These are phyloP conservation scores for Pleurotus tuoliensis DNA, from an alignment of 768 basidiomycete species.

Conservation along the genomic window DNA sequence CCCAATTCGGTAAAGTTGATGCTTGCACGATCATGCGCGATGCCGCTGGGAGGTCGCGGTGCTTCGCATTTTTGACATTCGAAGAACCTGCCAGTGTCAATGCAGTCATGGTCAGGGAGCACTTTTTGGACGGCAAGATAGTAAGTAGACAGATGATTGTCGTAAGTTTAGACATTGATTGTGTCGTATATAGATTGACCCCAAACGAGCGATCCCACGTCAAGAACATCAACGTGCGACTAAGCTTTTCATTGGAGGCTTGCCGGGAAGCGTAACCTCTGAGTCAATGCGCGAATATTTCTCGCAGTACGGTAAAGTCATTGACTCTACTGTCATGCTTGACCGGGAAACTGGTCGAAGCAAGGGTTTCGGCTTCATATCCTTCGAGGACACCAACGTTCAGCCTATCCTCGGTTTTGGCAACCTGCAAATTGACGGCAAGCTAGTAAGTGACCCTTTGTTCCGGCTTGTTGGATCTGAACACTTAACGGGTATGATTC, in stretches of 20 bases:
- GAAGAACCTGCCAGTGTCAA: slow-evolving; percentile 91
- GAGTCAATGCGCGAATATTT: slow-evolving; percentile 94
- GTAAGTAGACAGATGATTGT: slow-evolving; percentile 46
- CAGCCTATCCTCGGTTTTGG: slow-evolving; percentile 86
- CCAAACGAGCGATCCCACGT: slow-evolving; percentile 97
- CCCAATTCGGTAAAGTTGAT: slow-evolving; percentile 95
- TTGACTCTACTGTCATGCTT: slow-evolving; percentile 98
- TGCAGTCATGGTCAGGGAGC: slow-evolving; percentile 92
- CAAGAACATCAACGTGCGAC: slow-evolving; percentile 92
- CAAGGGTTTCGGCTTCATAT: slow-evolving; percentile 98
- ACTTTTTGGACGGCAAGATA: slow-evolving; percentile 94
- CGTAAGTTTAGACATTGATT: neutral
- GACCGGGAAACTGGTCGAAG: slow-evolving; percentile 93
- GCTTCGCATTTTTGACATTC: slow-evolving; percentile 98
- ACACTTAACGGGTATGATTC: neutral
- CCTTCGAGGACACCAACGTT: slow-evolving; percentile 89
- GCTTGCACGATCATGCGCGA: slow-evolving; percentile 99
- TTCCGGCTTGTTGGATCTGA: neutral
- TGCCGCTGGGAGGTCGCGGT: slow-evolving; percentile 87
- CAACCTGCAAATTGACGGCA: slow-evolving; percentile 91
- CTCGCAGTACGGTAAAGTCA: slow-evolving; percentile 90
- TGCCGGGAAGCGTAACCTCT: slow-evolving; percentile 88
- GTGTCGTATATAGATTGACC: slow-evolving; percentile 74
- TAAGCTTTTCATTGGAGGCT: slow-evolving; percentile 94
- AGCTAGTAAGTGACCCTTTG: slow-evolving; percentile 59